These are phyloP conservation scores for Yamadazyma pseudoaaseri DNA, from an alignment of 1,139 yeast genomes.

Conservation along the genomic window DNA sequence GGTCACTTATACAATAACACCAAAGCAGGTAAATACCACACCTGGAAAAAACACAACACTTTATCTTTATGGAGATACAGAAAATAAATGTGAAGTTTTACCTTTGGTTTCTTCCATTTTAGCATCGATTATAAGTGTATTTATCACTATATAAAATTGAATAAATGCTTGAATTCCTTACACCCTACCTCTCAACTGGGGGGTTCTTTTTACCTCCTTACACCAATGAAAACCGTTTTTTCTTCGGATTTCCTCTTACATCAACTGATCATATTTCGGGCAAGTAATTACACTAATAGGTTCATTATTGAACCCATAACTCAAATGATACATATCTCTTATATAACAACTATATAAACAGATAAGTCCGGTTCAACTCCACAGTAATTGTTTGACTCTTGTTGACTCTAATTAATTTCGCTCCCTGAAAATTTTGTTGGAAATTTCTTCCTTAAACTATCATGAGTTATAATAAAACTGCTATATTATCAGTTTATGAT, in stretches of 20 bases:
- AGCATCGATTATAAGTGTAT: neutral
- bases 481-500: conserved; percentile 94
- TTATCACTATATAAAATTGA: conserved; percentile 6
- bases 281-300: no score
- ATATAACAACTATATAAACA: no score
- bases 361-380: no score
- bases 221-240: no score
- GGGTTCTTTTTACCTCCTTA: no score
- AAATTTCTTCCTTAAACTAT: neutral
- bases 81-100: conserved; percentile 50
- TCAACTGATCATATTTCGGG: no score
- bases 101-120: neutral
- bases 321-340: no score
- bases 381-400: conserved; percentile 6
- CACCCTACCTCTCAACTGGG: no score
- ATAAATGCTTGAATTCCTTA: conserved; percentile 3
- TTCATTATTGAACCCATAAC: no score
- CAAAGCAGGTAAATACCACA: conserved; percentile 97
- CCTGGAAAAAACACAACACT: conserved; percentile 99
- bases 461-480: conserved; percentile 63
- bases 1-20: conserved; percentile 99
- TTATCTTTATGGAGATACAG: conserved; percentile 99
- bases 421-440: conserved; percentile 5
- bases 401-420: conserved; percentile 9
- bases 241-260: no score